A percentile compares a stretch with the other conserved stretches of the same genome.
Conservation (phyloP, 805 yeast genomes). For the Kuraishia cidri region DNA sequence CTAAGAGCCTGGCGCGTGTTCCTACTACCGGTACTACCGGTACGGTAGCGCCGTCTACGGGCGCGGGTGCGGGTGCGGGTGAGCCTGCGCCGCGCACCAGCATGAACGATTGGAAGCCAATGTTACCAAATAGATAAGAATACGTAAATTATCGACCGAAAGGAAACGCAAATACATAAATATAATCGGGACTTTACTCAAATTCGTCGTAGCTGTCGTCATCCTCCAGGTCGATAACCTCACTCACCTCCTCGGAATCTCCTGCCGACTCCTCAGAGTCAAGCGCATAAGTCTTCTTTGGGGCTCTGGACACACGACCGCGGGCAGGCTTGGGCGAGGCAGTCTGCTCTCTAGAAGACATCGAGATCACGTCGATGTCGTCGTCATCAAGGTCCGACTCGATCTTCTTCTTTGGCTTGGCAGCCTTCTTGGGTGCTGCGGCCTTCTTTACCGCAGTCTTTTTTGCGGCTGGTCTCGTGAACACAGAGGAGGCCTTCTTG, state of each 20-base stretch:
- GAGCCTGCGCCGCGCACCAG: background rate
- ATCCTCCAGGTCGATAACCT: conserved; percentile 2
- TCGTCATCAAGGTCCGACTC: background rate
- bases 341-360: too few relatives aligned
- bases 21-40: background rate
- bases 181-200: conserved; percentile 3
- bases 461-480: background rate
- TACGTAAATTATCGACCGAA: background rate
- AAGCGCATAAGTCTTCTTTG: background rate
- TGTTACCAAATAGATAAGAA: too few relatives aligned
- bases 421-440: background rate
- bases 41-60: background rate
- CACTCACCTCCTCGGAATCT: conserved; percentile 6
- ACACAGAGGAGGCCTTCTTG: too few relatives aligned
- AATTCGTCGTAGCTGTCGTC: conserved; percentile 7
- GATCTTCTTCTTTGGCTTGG: background rate
- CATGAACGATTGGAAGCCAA: conserved; percentile 2
- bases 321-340: background rate
- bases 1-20: conserved; percentile 13
- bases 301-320: background rate
- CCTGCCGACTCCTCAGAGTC: conserved; percentile 1
- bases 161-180: background rate
- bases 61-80: background rate
- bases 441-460: conserved; percentile 1
- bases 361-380: background rate